These are phyloP conservation scores for Tilletia horrida DNA, from an alignment of 1,284 basidiomycete species.

Conservation along the genomic window DNA sequence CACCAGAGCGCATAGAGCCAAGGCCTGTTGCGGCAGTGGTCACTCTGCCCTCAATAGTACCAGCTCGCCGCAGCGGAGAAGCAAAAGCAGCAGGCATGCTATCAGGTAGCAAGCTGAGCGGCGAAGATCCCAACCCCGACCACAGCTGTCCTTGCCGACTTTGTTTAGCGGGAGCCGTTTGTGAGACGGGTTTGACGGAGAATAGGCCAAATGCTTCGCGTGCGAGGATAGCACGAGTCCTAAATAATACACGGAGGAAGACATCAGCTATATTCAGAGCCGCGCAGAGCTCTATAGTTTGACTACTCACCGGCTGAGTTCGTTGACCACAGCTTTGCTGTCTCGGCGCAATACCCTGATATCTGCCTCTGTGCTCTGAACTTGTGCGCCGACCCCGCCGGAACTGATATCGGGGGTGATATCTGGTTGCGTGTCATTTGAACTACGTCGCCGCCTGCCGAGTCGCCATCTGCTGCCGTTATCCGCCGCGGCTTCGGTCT, in stretches of 20 bases:
- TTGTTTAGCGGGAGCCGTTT: neutral
- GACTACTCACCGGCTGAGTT: constrained; percentile 24
- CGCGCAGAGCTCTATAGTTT: neutral
- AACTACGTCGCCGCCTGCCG: neutral
- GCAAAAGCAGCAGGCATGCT: constrained; percentile 36
- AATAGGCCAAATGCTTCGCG: constrained; percentile 32
- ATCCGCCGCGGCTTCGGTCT: neutral
- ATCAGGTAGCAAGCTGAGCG: constrained; percentile 28
- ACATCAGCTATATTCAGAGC: constrained; percentile 20
- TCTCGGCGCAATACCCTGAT: neutral
- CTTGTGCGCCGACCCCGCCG: constrained; percentile 14
- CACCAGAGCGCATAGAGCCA: neutral
- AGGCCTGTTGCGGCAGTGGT: neutral
- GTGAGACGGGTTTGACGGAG: constrained; percentile 25
- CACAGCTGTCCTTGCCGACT: neutral
- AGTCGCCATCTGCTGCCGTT: neutral
- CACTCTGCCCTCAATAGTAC: neutral
- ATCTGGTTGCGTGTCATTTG: neutral
- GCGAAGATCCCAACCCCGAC: constrained; percentile 16
- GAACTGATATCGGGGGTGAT: neutral
- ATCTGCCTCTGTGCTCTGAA: constrained; percentile 20
- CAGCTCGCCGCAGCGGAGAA: constrained; percentile 15
- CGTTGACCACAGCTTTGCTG: constrained; percentile 8
- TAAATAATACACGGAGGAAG: neutral
- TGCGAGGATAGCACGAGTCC: constrained; percentile 28